Evolutionary conservation across 1,139 yeast genomes (phyloP).

Genomic region (Diutina siamensis): DNA sequence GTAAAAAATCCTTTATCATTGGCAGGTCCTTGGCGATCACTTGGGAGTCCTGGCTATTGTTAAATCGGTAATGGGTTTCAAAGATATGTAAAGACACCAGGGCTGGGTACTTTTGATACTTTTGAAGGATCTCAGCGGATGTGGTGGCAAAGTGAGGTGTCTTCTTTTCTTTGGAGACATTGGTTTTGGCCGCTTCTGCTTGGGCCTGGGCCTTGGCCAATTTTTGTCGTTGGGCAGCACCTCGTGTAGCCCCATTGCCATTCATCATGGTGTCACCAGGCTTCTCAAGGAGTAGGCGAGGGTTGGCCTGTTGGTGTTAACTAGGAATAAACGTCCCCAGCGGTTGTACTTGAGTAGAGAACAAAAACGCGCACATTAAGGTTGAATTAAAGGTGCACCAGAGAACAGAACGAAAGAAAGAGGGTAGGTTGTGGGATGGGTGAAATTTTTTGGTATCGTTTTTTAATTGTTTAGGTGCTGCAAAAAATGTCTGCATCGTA

Average conservation of each 20-base stretch:
- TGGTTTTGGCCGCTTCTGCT: not conserved
- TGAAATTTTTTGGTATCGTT: no score
- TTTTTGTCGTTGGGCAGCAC: constrained; percentile 5
- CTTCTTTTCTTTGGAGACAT: not conserved
- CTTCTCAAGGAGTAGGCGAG: no score
- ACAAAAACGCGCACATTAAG: no score
- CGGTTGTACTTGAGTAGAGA: no score
- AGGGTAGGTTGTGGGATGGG: no score
- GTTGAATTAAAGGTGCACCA: no score
- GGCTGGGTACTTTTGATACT: constrained; percentile 69
- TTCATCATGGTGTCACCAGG: constrained; percentile 4
- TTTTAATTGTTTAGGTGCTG: no score
- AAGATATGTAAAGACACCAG: constrained; percentile 82
- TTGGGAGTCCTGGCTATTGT: constrained; percentile 56
- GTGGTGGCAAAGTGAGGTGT: constrained; percentile 45
- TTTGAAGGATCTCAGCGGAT: constrained; percentile 61
- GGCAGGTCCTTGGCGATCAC: constrained; percentile 74
- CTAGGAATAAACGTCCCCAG: no score
- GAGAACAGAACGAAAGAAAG: no score
- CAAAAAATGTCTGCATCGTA: no score
- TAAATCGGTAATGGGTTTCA: constrained; percentile 79
- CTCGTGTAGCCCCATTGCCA: constrained; percentile 5
- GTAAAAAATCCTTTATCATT: constrained; percentile 68
- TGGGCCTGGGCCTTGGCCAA: not conserved
- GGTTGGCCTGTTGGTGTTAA: no score